Conservation (phyloP, 176 grass and related monocot species). For the Eleusine indica region DNA sequence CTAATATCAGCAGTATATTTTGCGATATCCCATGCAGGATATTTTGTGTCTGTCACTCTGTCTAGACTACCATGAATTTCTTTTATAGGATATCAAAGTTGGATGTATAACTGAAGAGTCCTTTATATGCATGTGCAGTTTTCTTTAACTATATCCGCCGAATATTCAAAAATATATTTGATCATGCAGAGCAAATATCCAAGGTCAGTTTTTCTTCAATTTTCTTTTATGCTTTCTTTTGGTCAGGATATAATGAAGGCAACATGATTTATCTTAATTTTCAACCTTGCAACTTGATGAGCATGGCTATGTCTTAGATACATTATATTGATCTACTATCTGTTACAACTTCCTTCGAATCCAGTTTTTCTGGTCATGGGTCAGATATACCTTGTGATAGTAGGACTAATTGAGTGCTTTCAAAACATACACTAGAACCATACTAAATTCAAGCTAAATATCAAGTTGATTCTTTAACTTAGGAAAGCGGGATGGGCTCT, state of each 20-base stretch:
- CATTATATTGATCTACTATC: conserved; percentile 1
- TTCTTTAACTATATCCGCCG: conserved; percentile 81
- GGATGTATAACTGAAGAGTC: conserved; percentile 23
- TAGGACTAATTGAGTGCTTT: conserved; percentile 12
- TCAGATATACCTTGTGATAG: conserved; percentile 11
- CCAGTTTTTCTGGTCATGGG: not conserved
- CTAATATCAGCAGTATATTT: conserved; percentile 5
- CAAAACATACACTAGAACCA: not conserved
- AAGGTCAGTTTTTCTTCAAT: conserved; percentile 57
- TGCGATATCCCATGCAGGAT: not conserved
- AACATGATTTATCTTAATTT: not conserved
- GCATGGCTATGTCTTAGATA: not conserved
- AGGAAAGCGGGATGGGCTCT: not conserved
- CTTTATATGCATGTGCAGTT: conserved; percentile 66
- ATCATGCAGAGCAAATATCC: conserved; percentile 92
- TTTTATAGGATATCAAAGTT: conserved; percentile 20
- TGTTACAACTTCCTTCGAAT: conserved; percentile 5
- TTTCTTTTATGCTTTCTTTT: not conserved
- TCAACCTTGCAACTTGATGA: not conserved
- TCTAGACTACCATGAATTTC: conserved; percentile 11
- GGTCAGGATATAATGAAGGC: not conserved
- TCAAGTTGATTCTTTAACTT: not conserved
- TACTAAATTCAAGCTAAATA: not conserved
- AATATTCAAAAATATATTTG: conserved; percentile 99
- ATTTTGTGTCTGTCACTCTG: not conserved